Percentiles rank a stretch among this genome's conserved stretches.
Evolutionary conservation across 2,329 filamentous ascomycete genomes (phyloP).

Genomic region (Microdochium trichocladiopsis): DNA sequence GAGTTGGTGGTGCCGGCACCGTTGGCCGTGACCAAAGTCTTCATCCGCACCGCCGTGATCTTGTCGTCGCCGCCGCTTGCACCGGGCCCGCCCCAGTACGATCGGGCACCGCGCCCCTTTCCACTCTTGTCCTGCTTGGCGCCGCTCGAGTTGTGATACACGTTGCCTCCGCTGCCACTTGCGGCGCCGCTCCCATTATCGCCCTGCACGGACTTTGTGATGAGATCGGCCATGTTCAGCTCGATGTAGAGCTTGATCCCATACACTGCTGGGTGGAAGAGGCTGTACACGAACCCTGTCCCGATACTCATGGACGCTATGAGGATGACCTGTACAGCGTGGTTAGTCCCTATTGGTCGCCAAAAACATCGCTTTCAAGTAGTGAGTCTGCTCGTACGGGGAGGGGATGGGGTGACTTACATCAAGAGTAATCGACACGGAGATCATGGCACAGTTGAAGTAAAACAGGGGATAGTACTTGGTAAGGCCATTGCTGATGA

Average conservation of each 20-base stretch:
- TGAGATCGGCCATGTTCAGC: conserved; percentile 35
- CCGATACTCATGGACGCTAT: conserved; percentile 31
- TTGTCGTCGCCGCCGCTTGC: not conserved
- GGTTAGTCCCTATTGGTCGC: too few species aligned
- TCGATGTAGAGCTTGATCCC: conserved; percentile 37
- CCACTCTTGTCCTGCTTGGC: too few species aligned
- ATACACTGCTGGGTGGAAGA: conserved; percentile 35
- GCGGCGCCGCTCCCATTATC: not conserved
- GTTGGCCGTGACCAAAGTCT: not conserved
- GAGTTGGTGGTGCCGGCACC: not conserved
- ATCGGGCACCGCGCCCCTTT: too few species aligned
- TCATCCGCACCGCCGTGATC: not conserved
- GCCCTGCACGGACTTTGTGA: conserved; percentile 20
- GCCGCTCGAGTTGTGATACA: not conserved
- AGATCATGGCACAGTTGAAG: conserved; percentile 32
- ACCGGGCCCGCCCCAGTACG: not conserved
- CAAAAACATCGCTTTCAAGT: too few species aligned
- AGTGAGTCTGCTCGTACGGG: too few species aligned
- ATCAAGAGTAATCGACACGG: conserved; percentile 31
- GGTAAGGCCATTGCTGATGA: conserved; percentile 31
- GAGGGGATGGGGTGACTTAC: too few species aligned
- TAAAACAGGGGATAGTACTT: conserved; percentile 32
- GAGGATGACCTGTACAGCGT: conserved; percentile 11
- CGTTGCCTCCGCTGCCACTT: too few species aligned
- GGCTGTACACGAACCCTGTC: conserved; percentile 32